Base-by-base conservation (phyloP, 2,329 filamentous ascomycete species). In the Penicillium thymicola region DNA sequence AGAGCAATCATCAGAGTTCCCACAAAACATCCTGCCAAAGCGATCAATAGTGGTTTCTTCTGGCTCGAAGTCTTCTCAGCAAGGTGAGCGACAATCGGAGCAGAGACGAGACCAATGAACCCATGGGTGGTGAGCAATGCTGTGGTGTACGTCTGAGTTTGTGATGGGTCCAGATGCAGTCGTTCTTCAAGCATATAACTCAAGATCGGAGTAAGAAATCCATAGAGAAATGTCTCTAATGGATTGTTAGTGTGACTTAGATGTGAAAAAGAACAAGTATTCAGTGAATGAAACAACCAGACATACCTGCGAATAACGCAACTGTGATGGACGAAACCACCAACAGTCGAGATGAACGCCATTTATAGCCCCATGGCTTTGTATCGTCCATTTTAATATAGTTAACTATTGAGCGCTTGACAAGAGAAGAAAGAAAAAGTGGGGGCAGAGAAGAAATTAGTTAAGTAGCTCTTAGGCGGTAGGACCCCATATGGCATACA, bases 1-100 rank as follows among this genome's bases (percentile, higher is more conserved):
- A 49, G 59, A 1, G 68, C 68, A 28, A 69, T 58, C 21, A 71
- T 54, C 2, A 64, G 32, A 8, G 69, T 71, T 3, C 69, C 69
- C 1, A 63, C 32, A 7, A 71, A 43, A 23, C 68, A 67, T 36
- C 52, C 65, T 14, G 54, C 55, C 5, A 72, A 59, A 10, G 65
- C 51, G 5, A 70, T 23, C 18, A 72, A 54, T 8, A 72, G 54
- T 3, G 67, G 65, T 13, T 37, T 54, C 51, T 64, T 65, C 16
- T 66, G 60, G 27, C 56, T 65, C 7, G 65, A 48, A 2, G 65
- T 62, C 34, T 65, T 66, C 46, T 72, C 70, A 9, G 67, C 65
- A 40, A 70, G 21, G 28, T 60, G 45, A 2, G 50, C 59, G 28
- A 63, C 38, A 16, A 60, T 34, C 2, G 59, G 59, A 25, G 55